Base-by-base conservation (phyloP, 768 basidiomycete species). In the Lanmaoa pseudosensibilis region DNA sequence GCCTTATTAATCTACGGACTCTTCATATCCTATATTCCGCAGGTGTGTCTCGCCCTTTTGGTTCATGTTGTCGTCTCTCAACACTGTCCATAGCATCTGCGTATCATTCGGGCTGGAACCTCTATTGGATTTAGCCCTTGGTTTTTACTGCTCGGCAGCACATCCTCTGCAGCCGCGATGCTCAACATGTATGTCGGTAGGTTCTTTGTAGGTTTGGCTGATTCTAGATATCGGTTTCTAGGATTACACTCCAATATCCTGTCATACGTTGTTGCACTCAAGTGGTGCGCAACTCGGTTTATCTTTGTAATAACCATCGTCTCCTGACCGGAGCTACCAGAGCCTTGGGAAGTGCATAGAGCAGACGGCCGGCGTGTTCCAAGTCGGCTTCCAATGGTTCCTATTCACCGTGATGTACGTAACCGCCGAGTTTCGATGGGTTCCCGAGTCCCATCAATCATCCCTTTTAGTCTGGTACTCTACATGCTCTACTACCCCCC, bases 401-500 rank as follows among this genome's bases (percentile, higher is more conserved):
- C 75, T 92, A 53, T 98, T 98, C 73, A 83, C 80, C 11, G 59
- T 91, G 50, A 86, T 97, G 95, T 95, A 62, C 52, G 89, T 80
- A 16, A n/a, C 10, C 25, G 25, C 11, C 27, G 2, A 15, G 21
- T 23, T 52, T 50, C 10, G 6, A 3, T 43, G 15, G 47, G n/a
- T 44, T n/a, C 4, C 38, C 18, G 23, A 43, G 32, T 50, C 15
- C 49, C 25, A 18, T 45, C 21, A 15, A 18, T 45, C 21, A 15
- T 27, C 8, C n/a, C 9, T 18, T 36, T 61, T 12, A 98, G 95
- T 43, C 79, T 98, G 55, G 80, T 95, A 0, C 83, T 99, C 2
- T 98, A 91, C 75, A 86, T 99, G 76, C 76, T 90, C 39, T 98
- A 94, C 77, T 98, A 92, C 69, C 97, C 97, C 0, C 74, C 80